A percentile compares a stretch with the other conserved stretches of the same genome.
phyloP scores from a whole-genome alignment of 176 grass and related monocot genomes.

The Urochloa ruziziensis region DNA sequence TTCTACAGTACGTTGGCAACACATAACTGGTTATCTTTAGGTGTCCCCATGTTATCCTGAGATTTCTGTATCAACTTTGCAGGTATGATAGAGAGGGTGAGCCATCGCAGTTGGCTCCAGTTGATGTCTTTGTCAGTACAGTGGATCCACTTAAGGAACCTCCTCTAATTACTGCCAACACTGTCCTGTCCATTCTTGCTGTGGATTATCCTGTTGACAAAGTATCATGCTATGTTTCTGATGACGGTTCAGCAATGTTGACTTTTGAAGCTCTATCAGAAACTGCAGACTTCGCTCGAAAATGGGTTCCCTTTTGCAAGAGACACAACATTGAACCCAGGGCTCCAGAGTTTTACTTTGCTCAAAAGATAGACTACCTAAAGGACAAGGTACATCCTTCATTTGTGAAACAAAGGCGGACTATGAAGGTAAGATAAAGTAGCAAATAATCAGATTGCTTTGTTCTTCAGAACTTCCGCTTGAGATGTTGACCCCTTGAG shows the following conservation, averaged over 20 bases:
- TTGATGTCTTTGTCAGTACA: constrained; percentile 94
- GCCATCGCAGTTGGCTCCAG: constrained; percentile 73
- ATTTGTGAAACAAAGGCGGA: constrained; percentile 90
- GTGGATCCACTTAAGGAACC: constrained; percentile 92
- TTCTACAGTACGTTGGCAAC: not conserved
- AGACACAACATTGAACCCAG: constrained; percentile 86
- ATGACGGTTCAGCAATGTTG: constrained; percentile 93
- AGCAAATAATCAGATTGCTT: constrained; percentile 20
- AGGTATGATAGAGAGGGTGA: constrained; percentile 95
- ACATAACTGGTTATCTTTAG: not conserved
- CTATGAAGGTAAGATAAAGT: constrained; percentile 74
- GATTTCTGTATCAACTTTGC: not conserved
- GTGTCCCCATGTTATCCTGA: not conserved
- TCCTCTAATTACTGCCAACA: constrained; percentile 85
- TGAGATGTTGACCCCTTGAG: not conserved
- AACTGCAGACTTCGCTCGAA: constrained; percentile 88
- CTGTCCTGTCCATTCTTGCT: constrained; percentile 82
- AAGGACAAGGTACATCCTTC: constrained; percentile 93
- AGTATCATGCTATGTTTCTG: constrained; percentile 97
- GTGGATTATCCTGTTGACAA: constrained; percentile 95
- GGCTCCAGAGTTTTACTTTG: constrained; percentile 97
- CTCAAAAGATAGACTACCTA: constrained; percentile 95
- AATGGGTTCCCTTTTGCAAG: constrained; percentile 97
- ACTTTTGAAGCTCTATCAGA: constrained; percentile 88
- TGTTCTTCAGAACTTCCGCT: not conserved